These are phyloP conservation scores for Otatea glauca DNA, from an alignment of 176 grass and related monocot genomes.

Conservation along the genomic window DNA sequence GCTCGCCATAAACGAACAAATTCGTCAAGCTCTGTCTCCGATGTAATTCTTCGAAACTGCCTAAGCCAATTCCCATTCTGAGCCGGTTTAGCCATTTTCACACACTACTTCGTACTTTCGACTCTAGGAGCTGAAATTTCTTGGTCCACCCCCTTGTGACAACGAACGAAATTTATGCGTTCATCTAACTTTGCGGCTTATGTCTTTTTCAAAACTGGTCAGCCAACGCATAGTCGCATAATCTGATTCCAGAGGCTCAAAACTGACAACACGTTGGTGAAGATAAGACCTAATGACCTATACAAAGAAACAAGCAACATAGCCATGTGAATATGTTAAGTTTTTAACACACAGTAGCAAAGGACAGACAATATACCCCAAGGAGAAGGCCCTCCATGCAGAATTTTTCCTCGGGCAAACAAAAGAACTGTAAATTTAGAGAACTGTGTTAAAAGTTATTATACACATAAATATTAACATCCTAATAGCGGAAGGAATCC, in stretches of 20 bases:
- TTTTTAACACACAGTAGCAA: not conserved
- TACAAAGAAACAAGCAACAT: not conserved
- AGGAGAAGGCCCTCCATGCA: not conserved
- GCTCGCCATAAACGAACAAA: too few relatives aligned
- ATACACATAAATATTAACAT: not conserved
- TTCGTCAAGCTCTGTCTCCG: too few relatives aligned
- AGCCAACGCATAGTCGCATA: not conserved
- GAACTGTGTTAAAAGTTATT: constrained; percentile 9
- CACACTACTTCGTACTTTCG: not conserved
- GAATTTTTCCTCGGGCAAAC: constrained; percentile 10
- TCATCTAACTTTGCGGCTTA: constrained; percentile 36
- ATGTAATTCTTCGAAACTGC: too few relatives aligned
- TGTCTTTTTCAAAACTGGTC: constrained; percentile 24
- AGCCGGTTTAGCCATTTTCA: not conserved
- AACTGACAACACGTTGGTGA: not conserved
- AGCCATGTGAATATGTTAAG: not conserved
- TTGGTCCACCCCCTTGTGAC: not conserved
- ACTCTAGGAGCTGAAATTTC: not conserved
- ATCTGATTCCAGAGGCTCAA: not conserved
- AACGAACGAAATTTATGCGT: constrained; percentile 29
- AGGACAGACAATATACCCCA: constrained; percentile 43
- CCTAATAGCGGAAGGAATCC: too few relatives aligned
- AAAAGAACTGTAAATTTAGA: constrained; percentile 15
- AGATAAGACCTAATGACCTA: not conserved
- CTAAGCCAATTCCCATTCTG: too few relatives aligned